Evolutionary conservation across 768 basidiomycete species (phyloP), one percentile per base, ranked within the genome.

Genomic region (Nevesoporus exiguus): DNA sequence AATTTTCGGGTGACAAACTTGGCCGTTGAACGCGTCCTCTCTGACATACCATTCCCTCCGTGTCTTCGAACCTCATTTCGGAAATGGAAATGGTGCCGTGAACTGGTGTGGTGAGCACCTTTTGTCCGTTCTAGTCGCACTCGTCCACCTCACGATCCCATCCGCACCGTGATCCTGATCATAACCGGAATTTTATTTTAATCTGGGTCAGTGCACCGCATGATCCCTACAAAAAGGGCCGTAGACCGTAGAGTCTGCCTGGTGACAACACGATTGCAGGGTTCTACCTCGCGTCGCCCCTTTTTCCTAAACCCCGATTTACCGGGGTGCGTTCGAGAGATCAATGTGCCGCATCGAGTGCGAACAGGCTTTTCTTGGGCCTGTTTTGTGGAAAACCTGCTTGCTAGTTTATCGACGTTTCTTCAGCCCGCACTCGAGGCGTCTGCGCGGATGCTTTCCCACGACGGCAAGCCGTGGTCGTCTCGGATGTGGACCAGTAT

Each of bases 371-470:
- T 9, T 72, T 92, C 40, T 74, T 94, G 7, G 93, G 87, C 0
- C 93, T 93, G 0, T 97, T 95, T 72, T 86, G 84, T 60, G 94
- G 94, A 49, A 89, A 88, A 61, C 95, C 94, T 2, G 95, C 95
- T 0, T 98, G 95, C 69, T 88, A 91, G 61, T 84, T 80, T 61
- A 93, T 97, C 68, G 74, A 79, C 52, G 75, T 82, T 39, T 73
- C 77, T 15, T 76, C 74, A 0, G 82, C 79, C 11, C 75, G 76
- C 10, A 58, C 74, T 2, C 78, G 80, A n/a, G 93, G 94, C 27
- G 94, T 97, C 11, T 97, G 94, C 68, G 90, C 92, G 7, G 85
- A 85, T 47, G 85, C 87, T 2, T 96, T 82, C 69, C 51, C 84
- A 14, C 76, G 76, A 47, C 70, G 68, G 41, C 64, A 74, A 58